Conservation (phyloP, 2,329 filamentous ascomycete species). For the Tolypocladium ovalisporum region DNA sequence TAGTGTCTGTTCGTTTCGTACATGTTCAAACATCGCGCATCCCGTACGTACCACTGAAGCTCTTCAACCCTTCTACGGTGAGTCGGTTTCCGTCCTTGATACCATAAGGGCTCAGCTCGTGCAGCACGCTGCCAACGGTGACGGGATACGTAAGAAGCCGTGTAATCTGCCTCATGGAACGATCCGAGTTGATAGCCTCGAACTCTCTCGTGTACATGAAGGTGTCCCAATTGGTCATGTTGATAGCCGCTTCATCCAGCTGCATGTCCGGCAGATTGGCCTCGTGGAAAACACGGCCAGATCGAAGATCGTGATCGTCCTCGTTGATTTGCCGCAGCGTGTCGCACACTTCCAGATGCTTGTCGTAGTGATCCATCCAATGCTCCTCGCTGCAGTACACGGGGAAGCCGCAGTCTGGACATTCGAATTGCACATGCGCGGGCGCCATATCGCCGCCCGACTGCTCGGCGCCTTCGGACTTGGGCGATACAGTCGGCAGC, state of each 20-base stretch:
- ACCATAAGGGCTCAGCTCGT: slow-evolving; percentile 89
- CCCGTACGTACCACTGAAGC: slow-evolving; percentile 65
- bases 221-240: slow-evolving; percentile 99
- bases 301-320: slow-evolving; percentile 90
- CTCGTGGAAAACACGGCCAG: slow-evolving; percentile 84
- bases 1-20: too few relatives aligned
- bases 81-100: slow-evolving; percentile 65
- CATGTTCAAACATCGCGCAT: neutral
- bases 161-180: slow-evolving; percentile 86
- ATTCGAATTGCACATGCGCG: slow-evolving; percentile 84
- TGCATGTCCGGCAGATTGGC: slow-evolving; percentile 85
- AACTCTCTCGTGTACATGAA: slow-evolving; percentile 90
- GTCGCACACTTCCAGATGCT: slow-evolving; percentile 86
- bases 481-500: slow-evolving; percentile 51
- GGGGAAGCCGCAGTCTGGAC: slow-evolving; percentile 89
- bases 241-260: slow-evolving; percentile 84
- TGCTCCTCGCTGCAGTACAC: slow-evolving; percentile 91
- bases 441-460: slow-evolving; percentile 50
- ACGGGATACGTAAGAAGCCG: slow-evolving; percentile 87
- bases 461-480: slow-evolving; percentile 49
- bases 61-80: slow-evolving; percentile 84
- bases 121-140: slow-evolving; percentile 81
- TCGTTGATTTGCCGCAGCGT: slow-evolving; percentile 89
- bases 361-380: slow-evolving; percentile 92
- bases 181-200: slow-evolving; percentile 79